Base-by-base conservation (phyloP, 345 rosid genomes). In the Ceriops tagal region DNA sequence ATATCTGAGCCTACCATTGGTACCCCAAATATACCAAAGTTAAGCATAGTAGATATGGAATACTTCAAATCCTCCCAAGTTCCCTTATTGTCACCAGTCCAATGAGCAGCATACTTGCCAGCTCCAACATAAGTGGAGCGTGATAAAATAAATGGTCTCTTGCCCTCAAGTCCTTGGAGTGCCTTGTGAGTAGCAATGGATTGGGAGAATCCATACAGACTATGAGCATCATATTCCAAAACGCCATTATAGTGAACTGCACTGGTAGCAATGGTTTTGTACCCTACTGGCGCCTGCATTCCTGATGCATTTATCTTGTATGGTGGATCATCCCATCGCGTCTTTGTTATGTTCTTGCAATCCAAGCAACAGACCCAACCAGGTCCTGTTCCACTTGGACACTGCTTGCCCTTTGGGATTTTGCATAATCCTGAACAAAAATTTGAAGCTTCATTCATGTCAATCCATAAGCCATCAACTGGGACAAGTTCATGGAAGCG, bases 1-100 rank as follows among this genome's bases (percentile, higher is more conserved):
- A 95, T 95, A 69, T 92, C 98, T 7, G 98, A 79, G 64, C 99
- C 98, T 57, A 96, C 99, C 99, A 92, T 96, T 1, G 98, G 92
- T 67, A 96, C 89, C 21, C 98, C 97, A 21, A 95, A 96, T 27
- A 92, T 79, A 34, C 99, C 99, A 10, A 96, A 96, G 64, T 92
- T 96, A 73, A 96, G 66, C 92, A 92, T 81, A 0, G 98, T 96
- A 18, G 97, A 84, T 64, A 96, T 92, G 43, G 99, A 96, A 60
- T 87, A 89, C 82, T 68, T 92, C 73, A 96, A 77, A 82, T 92
- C 81, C 43, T 96, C 83, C 99, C 99, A 96, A 3, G 92, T 96
- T 30, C 96, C 99, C 77, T 92, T 51, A 62, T 92, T 96, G 66
- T 96, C 99, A 65, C 98, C 97, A 0, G 99, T 96, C 99, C 97